Base-by-base conservation (phyloP, 78 protist genomes). In the Bodo saltans region DNA sequence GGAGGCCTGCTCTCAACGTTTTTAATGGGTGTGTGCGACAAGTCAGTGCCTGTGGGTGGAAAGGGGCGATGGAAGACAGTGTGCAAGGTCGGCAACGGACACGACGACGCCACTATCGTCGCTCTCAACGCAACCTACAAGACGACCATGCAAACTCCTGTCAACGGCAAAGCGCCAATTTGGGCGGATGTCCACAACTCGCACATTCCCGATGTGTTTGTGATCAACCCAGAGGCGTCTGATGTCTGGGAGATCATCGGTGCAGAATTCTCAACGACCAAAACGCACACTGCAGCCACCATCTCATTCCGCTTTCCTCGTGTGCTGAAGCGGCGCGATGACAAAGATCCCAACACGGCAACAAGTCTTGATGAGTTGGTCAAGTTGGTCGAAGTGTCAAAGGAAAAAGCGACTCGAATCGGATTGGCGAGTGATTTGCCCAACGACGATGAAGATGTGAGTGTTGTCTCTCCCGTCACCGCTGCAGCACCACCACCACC, bases 271-370 rank as follows among this genome's bases (percentile, higher is more conserved):
- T 74, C 92, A 0, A 28, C 42, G 41, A 79, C 87, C 67, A 47
- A 74, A 8, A 69, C 74, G 41, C 91, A 90, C 68, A 47, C 92
- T 0, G 75, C 93, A 25, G 69, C 17, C 60, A 93, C 92, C 34
- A 72, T 85, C 32, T 88, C 92, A 29, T 74, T 89, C 85, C 68
- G 94, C 26, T 93, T 93, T 73, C 96, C 96, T 12, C 75, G 96
- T 37, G 52, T 91, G 0, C 11, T 78, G 0, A 70, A 42, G 29
- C 33, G 74, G 28, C 53, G 96, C 35, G 27, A 82, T 2, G 96
- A 93, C 84, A 93, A 93, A 53, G 88, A 0, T 34, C 3, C 8
- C 39, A 39, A 3, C 47, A 25, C 11, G 39, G 79, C 87, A 27
- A 87, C 88, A 27, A 53, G 60, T 0, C 42, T 79, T 37, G 3